Evolutionary conservation across 257 asterid species (phyloP).

Genomic region (Voacanga thouarsii): DNA sequence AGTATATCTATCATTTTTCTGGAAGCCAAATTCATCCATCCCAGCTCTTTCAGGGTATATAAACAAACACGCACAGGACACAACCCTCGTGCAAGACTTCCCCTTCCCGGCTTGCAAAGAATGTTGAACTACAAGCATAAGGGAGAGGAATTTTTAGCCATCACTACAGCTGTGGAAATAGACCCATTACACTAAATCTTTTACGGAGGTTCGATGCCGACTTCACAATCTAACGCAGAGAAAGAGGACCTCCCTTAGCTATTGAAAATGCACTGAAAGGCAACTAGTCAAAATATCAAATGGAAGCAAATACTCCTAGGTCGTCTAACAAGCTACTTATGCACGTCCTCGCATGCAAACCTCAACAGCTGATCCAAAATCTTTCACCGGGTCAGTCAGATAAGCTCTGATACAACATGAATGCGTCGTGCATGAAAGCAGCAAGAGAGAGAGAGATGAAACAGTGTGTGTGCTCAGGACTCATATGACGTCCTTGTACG

Average conservation of each 20-base stretch:
- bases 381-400: background rate
- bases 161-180: background rate
- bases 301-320: too few relatives aligned
- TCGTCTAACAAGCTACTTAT: background rate
- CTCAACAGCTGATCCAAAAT: background rate
- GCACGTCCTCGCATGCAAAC: background rate
- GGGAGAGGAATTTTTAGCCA: too few relatives aligned
- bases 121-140: too few relatives aligned
- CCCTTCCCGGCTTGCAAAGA: too few relatives aligned
- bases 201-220: background rate
- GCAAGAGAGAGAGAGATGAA: background rate
- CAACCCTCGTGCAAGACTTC: too few relatives aligned
- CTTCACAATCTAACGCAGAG: background rate
- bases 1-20: too few relatives aligned
- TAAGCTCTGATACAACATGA: too few relatives aligned
- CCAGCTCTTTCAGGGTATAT: too few relatives aligned
- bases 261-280: too few relatives aligned
- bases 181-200: background rate
- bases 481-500: background rate
- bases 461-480: background rate
- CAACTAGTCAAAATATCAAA: too few relatives aligned
- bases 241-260: background rate
- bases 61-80: too few relatives aligned
- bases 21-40: too few relatives aligned
- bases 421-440: background rate